A percentile compares a stretch with the other conserved stretches of the same genome.
Evolutionary conservation across 768 basidiomycete species (phyloP).

Genomic region (Auriscalpium orientale): DNA sequence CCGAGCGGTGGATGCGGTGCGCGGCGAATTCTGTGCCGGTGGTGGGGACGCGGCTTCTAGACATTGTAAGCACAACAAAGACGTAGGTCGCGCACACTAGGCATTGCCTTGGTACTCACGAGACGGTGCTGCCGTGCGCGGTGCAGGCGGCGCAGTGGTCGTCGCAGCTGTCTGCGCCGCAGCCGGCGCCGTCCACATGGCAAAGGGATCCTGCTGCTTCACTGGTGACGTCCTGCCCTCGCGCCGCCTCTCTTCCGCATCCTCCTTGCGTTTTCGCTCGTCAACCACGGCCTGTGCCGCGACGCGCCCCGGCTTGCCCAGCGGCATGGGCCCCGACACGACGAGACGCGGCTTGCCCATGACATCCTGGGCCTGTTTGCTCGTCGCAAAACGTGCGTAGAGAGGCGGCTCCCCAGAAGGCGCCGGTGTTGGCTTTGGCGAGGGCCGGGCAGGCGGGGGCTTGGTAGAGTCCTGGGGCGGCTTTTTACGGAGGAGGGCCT

Average conservation of each 20-base stretch:
- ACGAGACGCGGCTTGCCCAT: slow-evolving; percentile 7
- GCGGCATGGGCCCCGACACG: slow-evolving; percentile 21
- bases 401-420: slow-evolving; percentile 15
- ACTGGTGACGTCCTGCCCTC: neutral
- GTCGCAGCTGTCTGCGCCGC: too few relatives aligned
- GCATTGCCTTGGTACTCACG: too few relatives aligned
- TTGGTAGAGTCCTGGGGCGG: slow-evolving; percentile 2
- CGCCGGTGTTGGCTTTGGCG: slow-evolving; percentile 1
- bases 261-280: neutral
- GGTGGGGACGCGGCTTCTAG: too few relatives aligned
- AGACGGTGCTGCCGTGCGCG: too few relatives aligned
- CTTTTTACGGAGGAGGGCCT: slow-evolving; percentile 12
- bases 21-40: too few relatives aligned
- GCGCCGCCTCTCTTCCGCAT: neutral
- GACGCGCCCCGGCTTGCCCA: slow-evolving; percentile 7
- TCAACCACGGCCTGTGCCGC: neutral
- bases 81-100: too few relatives aligned
- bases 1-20: too few relatives aligned
- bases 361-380: slow-evolving; percentile 3
- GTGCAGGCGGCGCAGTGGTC: too few relatives aligned
- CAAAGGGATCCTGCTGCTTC: too few relatives aligned
- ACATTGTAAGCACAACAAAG: too few relatives aligned
- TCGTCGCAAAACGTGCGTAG: slow-evolving; percentile 21
- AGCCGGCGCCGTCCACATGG: too few relatives aligned
- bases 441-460: neutral